Base-by-base conservation (phyloP, 116 monocot genomes). In the Dioscorea cayenensis region DNA sequence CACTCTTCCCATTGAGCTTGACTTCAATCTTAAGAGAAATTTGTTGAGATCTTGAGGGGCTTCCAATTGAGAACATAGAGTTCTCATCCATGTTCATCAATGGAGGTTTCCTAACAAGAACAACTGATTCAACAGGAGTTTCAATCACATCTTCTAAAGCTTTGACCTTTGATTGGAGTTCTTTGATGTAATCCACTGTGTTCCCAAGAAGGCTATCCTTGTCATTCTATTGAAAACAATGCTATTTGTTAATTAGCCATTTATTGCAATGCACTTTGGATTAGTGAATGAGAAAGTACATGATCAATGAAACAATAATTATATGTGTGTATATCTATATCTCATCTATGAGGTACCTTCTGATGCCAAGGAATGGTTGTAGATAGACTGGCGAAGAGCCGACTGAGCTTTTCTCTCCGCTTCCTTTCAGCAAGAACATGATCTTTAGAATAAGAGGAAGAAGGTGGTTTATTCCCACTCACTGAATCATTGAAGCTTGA, bases 201-300 rank as follows among this genome's bases (percentile, higher is more conserved):
- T 84, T 84, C 27, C 68, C 68, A 20, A 88, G 81, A 52, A 88
- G 74, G 6, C 84, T 73, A 12, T 78, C 81, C 59, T 84, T 88
- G 68, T 81, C 84, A n/a, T 21, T 60, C 62, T 71, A 50, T 38
- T 13, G 19, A 8, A 19, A 61, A 5, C 50, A 16, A 38, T 51
- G 37, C 25, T 72, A 72, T 66, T 38, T 25, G 25, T 25, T 25
- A 25, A 25, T 25, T 25, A 25, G 25, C 25, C 1, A 25, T 25
- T 25, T 25, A 25, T 25, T 25, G 25, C 25, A 25, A 0, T 25
- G 25, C 25, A 25, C 25, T 25, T 25, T 25, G 25, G 25, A 25
- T 25, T 25, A 25, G 25, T 25, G 25, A 25, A 25, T 25, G 25
- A 25, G 25, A 25, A 25, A 25, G 1, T n/a, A 25, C 25, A 25